Base-by-base conservation (phyloP, 208 protist genomes). In the Leishmania gerbilli region DNA sequence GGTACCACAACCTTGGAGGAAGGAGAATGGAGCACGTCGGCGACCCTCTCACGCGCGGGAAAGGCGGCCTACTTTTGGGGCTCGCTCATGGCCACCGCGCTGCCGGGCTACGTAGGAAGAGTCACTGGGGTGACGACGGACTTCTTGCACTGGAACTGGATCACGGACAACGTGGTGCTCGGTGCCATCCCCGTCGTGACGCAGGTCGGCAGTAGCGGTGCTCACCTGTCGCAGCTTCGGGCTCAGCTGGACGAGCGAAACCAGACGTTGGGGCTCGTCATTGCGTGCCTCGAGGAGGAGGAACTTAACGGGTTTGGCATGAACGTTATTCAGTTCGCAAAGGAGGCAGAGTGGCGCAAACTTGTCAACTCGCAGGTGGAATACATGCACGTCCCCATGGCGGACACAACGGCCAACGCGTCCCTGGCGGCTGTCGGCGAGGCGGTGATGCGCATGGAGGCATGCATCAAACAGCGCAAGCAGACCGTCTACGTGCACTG, bases 81-180 rank as follows among this genome's bases (percentile, higher is more conserved):
- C 34, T 95, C 92, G 6, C 83, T 97, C 17, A 74, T 93, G 47
- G 94, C 91, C n/a, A 97, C 92, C 17, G 90, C 90, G 3, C 84
- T 96, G 42, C 92, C 92, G 3, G 95, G 93, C 13, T 96, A 95
- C 81, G 81, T 97, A 42, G 93, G 93, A 17, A 89, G 90, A 15
- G 90, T 95, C 78, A 69, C 91, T 0, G 95, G 95, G 24, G 67
- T 96, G 19, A 94, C 91, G 6, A 75, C 77, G 1, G 83, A 93
- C 80, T 98, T 95, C 81, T 76, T 91, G 34, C 95, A 98, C 76
- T 98, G 95, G 95, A 96, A 96, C 75, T 95, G 91, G 76, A 93
- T 98, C 45, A 87, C 85, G 1, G 88, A 95, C 69, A 72, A 84
- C 17, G 75, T 96, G 47, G 90, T 98, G 31, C 87, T 98, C 11